Base-by-base conservation (phyloP, 108 stramenopile genomes). In the Skeletonema tropicum region DNA sequence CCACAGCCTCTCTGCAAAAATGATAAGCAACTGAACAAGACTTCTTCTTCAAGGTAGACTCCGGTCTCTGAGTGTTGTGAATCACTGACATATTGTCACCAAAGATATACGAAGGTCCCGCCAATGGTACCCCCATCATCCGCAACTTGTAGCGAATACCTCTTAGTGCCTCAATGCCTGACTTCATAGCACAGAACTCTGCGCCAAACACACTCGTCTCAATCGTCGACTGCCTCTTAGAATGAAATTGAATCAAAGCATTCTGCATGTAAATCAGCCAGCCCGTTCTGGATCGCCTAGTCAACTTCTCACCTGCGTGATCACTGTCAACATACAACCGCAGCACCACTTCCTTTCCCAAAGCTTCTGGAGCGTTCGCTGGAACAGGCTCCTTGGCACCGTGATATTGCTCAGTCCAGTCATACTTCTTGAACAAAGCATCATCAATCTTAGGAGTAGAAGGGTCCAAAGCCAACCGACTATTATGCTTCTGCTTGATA, bases 1-100 rank as follows among this genome's bases (percentile, higher is more conserved):
- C 88, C 19, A 68, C 63, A 3, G 75, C 41, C 63, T 86, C 86
- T 3, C 86, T 70, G 2, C 63, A 21, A 3, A 46, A 14, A 33
- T 89, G 88, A 60, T 85, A 89, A 12, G 39, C 48, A 8, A 89
- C 76, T 0, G 81, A 31, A 48, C 79, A 64, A 45, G 74, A 70
- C 46, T 81, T 83, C 75, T 86, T 86, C 45, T 61, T 66, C 33
- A 87, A 33, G 6, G 61, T 67, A 3, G 79, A 80, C 23, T 81
- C 74, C 17, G 84, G 87, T 2, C 64, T 52, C 21, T 42, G 70
- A n/a, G 68, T 29, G 60, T 85, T 88, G 65, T 68, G 63, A 25
- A 71, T 21, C 3, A 87, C 86, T 25, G 58, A 66, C 3, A 64
- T 19, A 21, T 83, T 83, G 26, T 83, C 82, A 57, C 76, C 67